These are phyloP conservation scores for Ceratobasidium sp. DNA, from an alignment of 1,284 basidiomycete genomes.

Conservation along the genomic window DNA sequence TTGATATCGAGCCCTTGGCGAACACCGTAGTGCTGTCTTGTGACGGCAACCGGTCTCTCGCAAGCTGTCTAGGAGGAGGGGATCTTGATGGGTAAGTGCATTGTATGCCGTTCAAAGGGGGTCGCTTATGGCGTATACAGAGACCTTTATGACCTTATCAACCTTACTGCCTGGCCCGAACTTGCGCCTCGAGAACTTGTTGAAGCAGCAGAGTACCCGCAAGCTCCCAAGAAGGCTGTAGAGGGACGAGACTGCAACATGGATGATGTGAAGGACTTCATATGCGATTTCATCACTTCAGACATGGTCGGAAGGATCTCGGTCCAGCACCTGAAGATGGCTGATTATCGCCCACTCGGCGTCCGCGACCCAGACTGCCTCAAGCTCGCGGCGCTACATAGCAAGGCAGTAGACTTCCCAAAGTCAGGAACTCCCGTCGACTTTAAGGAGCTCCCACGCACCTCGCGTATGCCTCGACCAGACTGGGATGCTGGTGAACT, in stretches of 20 bases:
- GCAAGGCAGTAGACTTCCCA: conserved; percentile 74
- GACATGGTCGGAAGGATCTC: conserved; percentile 70
- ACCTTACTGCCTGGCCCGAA: conserved; percentile 57
- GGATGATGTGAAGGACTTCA: conserved; percentile 76
- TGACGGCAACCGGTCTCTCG: conserved; percentile 68
- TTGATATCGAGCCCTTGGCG: conserved; percentile 56
- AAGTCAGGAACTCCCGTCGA: conserved; percentile 72
- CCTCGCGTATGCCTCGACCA: conserved; percentile 64
- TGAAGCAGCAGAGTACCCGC: conserved; percentile 64
- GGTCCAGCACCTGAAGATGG: conserved; percentile 70
- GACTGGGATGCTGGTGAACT: conserved; percentile 77
- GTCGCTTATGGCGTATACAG: conserved; percentile 39
- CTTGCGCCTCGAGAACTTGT: conserved; percentile 63
- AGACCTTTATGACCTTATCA: conserved; percentile 52
- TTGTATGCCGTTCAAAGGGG: conserved; percentile 11
- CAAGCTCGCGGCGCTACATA: conserved; percentile 70
- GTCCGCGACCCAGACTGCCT: conserved; percentile 71
- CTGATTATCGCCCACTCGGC: conserved; percentile 67
- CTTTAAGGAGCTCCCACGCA: conserved; percentile 61
- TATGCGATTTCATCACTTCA: conserved; percentile 74
- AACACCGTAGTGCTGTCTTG: conserved; percentile 80
- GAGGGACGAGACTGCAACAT: conserved; percentile 66
- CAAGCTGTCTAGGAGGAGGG: conserved; percentile 75
- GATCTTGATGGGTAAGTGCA: conserved; percentile 74
- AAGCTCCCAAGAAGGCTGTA: conserved; percentile 62